Percentiles rank a stretch among this genome's conserved stretches.
Conservation (phyloP, 2,329 filamentous ascomycete genomes). For the Calonectria honghensis region DNA sequence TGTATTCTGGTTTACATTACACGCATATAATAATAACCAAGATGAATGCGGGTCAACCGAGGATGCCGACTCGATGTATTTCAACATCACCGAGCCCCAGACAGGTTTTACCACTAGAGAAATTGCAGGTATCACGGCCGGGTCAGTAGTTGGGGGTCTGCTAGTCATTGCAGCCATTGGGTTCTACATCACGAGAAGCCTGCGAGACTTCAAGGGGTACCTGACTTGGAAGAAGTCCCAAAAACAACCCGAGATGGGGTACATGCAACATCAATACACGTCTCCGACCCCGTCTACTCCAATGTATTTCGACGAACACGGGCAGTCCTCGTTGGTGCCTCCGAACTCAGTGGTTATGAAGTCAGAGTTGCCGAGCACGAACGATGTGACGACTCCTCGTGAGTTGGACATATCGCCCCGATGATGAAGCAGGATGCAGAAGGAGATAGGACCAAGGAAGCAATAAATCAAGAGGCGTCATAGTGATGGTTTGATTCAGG, state of each 20-base stretch:
- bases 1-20: constrained; percentile 14
- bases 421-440: neutral
- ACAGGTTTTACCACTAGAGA: neutral
- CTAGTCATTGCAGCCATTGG: constrained; percentile 9
- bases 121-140: constrained; percentile 14
- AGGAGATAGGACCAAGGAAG: neutral
- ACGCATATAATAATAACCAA: neutral
- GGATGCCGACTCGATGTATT: neutral
- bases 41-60: neutral
- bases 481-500: neutral
- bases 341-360: neutral
- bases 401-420: neutral
- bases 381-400: constrained; percentile 16
- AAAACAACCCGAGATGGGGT: neutral
- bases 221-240: constrained; percentile 17
- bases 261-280: neutral
- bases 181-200: constrained; percentile 5
- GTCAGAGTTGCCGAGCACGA: constrained; percentile 7
- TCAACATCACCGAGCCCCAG: constrained; percentile 16
- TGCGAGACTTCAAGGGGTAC: constrained; percentile 18
- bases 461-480: neutral
- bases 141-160: neutral
- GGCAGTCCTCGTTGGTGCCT: neutral
- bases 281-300: neutral
- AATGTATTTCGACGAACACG: neutral